Evolutionary conservation across 352 stramenopile species (phyloP), one percentile per base, ranked within the genome.

Genomic region (Phytophthora fragariae): DNA sequence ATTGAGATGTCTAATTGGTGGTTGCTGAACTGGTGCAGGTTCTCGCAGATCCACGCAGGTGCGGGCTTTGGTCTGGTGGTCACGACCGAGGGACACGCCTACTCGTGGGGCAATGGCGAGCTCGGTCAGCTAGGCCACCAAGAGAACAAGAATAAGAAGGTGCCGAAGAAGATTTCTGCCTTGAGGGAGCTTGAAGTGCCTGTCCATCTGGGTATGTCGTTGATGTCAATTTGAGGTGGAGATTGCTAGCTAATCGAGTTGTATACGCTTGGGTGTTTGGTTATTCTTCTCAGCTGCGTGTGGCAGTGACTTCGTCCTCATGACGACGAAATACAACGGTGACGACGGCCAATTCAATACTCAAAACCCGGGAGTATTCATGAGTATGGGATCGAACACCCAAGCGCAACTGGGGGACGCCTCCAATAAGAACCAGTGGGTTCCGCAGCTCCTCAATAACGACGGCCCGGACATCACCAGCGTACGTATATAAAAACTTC

Each of bases 141-240:
- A 58, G 88, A 95, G 50, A 95, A 93, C 76, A 95, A 95, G 65
- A 87, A 85, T 77, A 95, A 95, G 76, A 95, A 95, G 69, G 77
- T 79, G 17, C 88, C 88, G 21, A 95, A 95, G 76, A 95, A 95
- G 68, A 92, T 95, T 64, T 95, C 88, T 37, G 88, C 88, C 10
- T 77, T 95, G 35, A 84, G 88, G 3, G 88, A 95, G 73, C 74
- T 93, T 19, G 88, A 95, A 72, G 77, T 95, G 27, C 85, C 88
- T 29, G 84, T 92, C 0, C 79, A 91, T 49, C 67, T 88, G 9
- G 83, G 86, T 91, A 76, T 63, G 65, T 47, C 29, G 66, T 31
- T 29, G 15, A 47, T 56, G 46, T 46, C 65, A 44, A 24, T 52
- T 41, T 73, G 33, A 5, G 14, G 46, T 35, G 19, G 21, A 37